These are phyloP conservation scores for Balakata baccata DNA, from an alignment of 345 rosid species.

Conservation along the genomic window DNA sequence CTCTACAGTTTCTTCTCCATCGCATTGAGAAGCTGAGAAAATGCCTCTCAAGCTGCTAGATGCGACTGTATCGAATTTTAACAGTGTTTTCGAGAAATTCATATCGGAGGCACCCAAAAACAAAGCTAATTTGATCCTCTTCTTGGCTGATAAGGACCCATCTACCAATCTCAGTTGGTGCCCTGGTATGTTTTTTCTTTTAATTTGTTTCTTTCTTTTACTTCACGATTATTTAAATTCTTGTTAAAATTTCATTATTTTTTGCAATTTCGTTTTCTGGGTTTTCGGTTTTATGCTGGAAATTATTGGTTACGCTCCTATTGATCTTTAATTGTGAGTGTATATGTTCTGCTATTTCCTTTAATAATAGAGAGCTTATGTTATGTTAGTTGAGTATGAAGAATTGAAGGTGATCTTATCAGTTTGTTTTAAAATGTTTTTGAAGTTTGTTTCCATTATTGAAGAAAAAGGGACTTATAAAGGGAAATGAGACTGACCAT, in stretches of 20 bases:
- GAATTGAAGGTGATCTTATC: neutral
- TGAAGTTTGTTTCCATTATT: neutral
- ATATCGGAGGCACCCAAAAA: constrained; percentile 45
- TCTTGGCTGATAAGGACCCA: constrained; percentile 82
- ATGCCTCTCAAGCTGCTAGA: constrained; percentile 59
- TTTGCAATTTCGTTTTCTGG: neutral
- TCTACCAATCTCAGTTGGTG: constrained; percentile 75
- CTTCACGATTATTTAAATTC: neutral
- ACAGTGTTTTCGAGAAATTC: constrained; percentile 46
- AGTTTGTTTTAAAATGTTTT: neutral
- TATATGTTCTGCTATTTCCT: neutral
- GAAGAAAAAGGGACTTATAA: neutral
- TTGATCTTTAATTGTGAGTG: neutral
- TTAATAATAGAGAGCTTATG: neutral
- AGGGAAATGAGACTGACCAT: neutral
- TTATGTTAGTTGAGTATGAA: neutral
- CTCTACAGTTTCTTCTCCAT: too few species aligned
- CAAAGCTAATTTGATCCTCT: constrained; percentile 70
- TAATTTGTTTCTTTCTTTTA: neutral
- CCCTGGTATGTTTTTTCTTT: constrained; percentile 44
- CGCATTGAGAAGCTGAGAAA: constrained; percentile 3
- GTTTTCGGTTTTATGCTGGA: neutral
- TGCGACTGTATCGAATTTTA: constrained; percentile 54
- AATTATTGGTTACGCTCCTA: neutral
- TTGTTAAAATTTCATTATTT: neutral